These are phyloP conservation scores for Collybia nuda DNA, from an alignment of 768 basidiomycete species.

Conservation along the genomic window DNA sequence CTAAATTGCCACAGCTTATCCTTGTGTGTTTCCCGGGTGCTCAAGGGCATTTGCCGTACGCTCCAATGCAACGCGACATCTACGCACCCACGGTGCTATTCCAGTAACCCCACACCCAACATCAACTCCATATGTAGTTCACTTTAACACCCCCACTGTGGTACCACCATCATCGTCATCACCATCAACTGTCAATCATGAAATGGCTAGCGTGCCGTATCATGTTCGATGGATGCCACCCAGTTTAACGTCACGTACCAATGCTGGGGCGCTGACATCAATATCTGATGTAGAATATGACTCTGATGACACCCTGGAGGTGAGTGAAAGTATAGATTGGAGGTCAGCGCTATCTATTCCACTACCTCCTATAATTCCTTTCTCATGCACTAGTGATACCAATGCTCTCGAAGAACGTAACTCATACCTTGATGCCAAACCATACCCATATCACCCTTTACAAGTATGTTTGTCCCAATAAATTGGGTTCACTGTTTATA, in stretches of 20 bases:
- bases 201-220: constrained; percentile 17
- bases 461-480: constrained; percentile 19
- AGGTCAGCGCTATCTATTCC: constrained; percentile 23
- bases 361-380: constrained; percentile 22
- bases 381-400: constrained; percentile 13
- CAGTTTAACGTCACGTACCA: constrained; percentile 29
- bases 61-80: constrained; percentile 79
- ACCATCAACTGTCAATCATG: constrained; percentile 7
- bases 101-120: constrained; percentile 11
- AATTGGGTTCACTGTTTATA: too few species aligned
- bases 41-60: constrained; percentile 71
- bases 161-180: too few species aligned
- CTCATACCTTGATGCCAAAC: constrained; percentile 23
- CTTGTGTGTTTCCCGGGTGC: constrained; percentile 62
- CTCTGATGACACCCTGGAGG: constrained; percentile 18
- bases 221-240: constrained; percentile 44
- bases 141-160: constrained; percentile 37
- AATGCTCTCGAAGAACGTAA: constrained; percentile 29
- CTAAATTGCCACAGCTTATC: constrained; percentile 32
- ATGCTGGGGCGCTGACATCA: constrained; percentile 20
- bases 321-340: constrained; percentile 8
- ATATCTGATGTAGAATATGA: constrained; percentile 24
- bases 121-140: constrained; percentile 30
- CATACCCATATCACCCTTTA: constrained; percentile 29
- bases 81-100: constrained; percentile 68